phyloP scores from a whole-genome alignment of 164 flowering plant genomes.

The Sedum album region DNA sequence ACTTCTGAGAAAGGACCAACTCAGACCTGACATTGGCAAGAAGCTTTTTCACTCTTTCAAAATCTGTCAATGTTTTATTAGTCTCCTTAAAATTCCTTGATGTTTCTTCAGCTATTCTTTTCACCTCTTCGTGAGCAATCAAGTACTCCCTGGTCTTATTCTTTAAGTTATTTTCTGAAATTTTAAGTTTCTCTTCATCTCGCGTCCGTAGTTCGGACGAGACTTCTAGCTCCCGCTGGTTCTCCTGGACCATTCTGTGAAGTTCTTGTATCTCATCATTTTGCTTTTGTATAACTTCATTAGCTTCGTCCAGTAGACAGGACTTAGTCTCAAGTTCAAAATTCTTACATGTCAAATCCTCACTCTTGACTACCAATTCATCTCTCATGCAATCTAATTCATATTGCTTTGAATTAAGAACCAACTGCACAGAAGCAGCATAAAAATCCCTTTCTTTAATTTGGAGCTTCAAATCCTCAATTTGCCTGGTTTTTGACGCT shows the following conservation, averaged over 20 bases:
- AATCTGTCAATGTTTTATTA: slow-evolving; percentile 40
- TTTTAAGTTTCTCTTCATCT: slow-evolving; percentile 53
- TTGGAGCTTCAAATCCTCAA: slow-evolving; percentile 56
- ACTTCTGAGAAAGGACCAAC: slow-evolving; percentile 59
- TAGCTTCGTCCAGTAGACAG: slow-evolving; percentile 47
- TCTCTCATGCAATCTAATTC: slow-evolving; percentile 46
- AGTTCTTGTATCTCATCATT: slow-evolving; percentile 47
- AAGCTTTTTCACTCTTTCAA: slow-evolving; percentile 56
- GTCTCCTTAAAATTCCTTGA: slow-evolving; percentile 30
- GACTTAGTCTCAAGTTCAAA: slow-evolving; percentile 40
- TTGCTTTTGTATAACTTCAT: slow-evolving; percentile 54
- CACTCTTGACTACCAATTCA: slow-evolving; percentile 40
- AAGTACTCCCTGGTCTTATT: slow-evolving; percentile 60
- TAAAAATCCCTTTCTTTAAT: slow-evolving; percentile 45
- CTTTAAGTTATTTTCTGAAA: slow-evolving; percentile 50
- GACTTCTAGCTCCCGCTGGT: slow-evolving; percentile 46
- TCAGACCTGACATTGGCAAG: slow-evolving; percentile 67
- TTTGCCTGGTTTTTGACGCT: slow-evolving; percentile 52
- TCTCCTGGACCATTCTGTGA: slow-evolving; percentile 28
- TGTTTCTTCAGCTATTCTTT: slow-evolving; percentile 36
- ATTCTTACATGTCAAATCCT: slow-evolving; percentile 32
- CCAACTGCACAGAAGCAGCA: slow-evolving; percentile 26
- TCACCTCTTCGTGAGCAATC: slow-evolving; percentile 48
- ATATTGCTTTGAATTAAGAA: slow-evolving; percentile 43
- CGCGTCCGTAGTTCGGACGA: slow-evolving; percentile 24